Base-by-base conservation (phyloP, 2,329 filamentous ascomycete species). In the Zasmidium cellare region DNA sequence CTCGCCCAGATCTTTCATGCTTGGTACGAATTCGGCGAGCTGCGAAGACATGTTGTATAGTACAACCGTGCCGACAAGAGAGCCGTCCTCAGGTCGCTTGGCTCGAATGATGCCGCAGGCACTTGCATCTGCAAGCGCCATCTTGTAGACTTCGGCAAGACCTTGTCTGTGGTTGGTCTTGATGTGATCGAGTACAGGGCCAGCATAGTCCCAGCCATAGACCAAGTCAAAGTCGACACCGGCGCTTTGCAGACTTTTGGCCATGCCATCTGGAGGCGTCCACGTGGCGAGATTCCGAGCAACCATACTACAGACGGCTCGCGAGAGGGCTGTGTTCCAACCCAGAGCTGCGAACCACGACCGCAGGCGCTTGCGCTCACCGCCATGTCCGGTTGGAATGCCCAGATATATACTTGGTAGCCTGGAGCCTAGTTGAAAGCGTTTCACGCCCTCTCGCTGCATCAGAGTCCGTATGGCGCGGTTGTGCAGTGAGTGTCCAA, bases 261-360 rank as follows among this genome's bases (percentile, higher is more conserved):
- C 81, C 65, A 96, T 83, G 0, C 90, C 90, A 41, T 92, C 87
- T 0, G 91, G 91, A 6, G 89, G 85, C 5, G 80, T 77, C 91
- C 91, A 96, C 12, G 80, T 82, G 22, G 80, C 74, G n/a, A 96
- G 77, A 65, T 91, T 88, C 35, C 84, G 82, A 50, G 94, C 87
- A 2, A 87, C 77, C 81, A 96, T 87, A 71, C 88, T 92, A 67
- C 84, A 87, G 0, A 89, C 81, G 0, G 84, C 78, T 11, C 83
- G 80, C 1, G 85, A 85, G 3, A 86, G 77, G 0, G 84, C 81
- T 2, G 83, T 88, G 67, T 96, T 92, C 92, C 92, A 97, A 14
- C 93, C 92, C 48, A 92, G 83, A 63, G 88, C 90, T n/a, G 87
- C 85, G 72, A 97, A 96, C 92, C 92, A 97, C 47, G 84, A 82